Percentiles rank a stretch among this genome's conserved stretches.
Evolutionary conservation across 306 rosid species (phyloP).

Genomic region (Fragaria nilgerrensis): DNA sequence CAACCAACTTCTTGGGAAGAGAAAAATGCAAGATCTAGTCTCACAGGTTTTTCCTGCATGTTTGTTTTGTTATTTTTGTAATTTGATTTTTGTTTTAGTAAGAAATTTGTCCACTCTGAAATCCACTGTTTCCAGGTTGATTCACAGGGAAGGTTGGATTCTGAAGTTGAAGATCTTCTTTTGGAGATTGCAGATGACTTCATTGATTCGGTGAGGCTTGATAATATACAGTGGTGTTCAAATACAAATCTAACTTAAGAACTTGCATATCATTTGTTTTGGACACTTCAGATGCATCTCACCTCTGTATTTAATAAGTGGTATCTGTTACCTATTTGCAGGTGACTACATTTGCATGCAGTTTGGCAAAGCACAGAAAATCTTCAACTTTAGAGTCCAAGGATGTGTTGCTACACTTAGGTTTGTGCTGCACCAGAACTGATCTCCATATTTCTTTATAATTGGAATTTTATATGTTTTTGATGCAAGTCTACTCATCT

Average conservation of each 20-base stretch:
- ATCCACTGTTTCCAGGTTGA: conserved; percentile 59
- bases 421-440: conserved; percentile 42
- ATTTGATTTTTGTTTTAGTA: not conserved
- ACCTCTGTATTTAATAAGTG: not conserved
- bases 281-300: not conserved
- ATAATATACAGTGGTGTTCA: not conserved
- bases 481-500: not conserved
- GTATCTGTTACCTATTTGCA: conserved; percentile 31
- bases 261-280: conserved; percentile 2
- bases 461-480: conserved; percentile 12
- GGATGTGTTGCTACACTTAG: conserved; percentile 90
- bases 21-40: conserved; percentile 96
- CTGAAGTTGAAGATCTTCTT: conserved; percentile 84
- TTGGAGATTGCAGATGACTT: conserved; percentile 97
- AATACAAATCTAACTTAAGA: not conserved
- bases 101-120: conserved; percentile 16
- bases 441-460: conserved; percentile 8
- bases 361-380: conserved; percentile 94
- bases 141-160: conserved; percentile 82
- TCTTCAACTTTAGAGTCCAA: conserved; percentile 89
- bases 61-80: not conserved
- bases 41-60: conserved; percentile 64
- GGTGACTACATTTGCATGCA: conserved; percentile 83
- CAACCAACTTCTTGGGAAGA: conserved; percentile 97
- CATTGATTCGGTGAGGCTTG: conserved; percentile 79